Evolutionary conservation across 2,329 filamentous ascomycete genomes (phyloP).

Genomic region (Arthroderma sp.): DNA sequence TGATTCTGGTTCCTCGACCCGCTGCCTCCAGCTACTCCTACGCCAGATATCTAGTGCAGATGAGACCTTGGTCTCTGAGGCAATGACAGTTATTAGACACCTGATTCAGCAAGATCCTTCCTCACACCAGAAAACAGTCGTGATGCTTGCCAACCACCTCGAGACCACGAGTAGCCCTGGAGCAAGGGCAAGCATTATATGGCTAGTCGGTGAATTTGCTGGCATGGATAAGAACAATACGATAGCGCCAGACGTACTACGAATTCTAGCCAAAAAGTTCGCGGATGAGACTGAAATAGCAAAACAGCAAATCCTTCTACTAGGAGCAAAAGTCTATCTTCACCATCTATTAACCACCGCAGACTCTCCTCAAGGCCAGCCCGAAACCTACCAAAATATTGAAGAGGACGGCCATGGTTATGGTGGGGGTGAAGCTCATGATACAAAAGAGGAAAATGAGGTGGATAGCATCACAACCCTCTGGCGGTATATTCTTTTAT

Average conservation of each 20-base stretch:
- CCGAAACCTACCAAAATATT: not conserved
- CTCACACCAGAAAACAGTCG: conserved; percentile 70
- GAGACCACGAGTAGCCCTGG: conserved; percentile 78
- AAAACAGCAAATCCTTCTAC: conserved; percentile 79
- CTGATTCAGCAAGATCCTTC: conserved; percentile 82
- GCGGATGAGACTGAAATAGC: conserved; percentile 69
- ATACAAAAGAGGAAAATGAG: conserved; percentile 19
- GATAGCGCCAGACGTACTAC: conserved; percentile 81
- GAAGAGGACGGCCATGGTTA: not conserved
- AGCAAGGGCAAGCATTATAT: conserved; percentile 87
- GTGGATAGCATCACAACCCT: conserved; percentile 57
- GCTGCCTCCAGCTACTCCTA: conserved; percentile 72
- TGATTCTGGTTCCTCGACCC: conserved; percentile 54
- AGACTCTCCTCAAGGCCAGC: not conserved
- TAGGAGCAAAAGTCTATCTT: conserved; percentile 93
- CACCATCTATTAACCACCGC: conserved; percentile 56
- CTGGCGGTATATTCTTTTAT: conserved; percentile 71
- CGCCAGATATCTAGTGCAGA: conserved; percentile 81
- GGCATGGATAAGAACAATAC: conserved; percentile 69
- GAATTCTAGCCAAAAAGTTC: conserved; percentile 78
- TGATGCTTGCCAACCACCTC: conserved; percentile 78
- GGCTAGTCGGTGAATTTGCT: conserved; percentile 91
- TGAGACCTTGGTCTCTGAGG: conserved; percentile 78
- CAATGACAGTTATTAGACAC: conserved; percentile 86
- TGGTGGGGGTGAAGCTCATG: conserved; percentile 12